Conservation (phyloP, 345 rosid species). For the Schrenkiella parvula region DNA sequence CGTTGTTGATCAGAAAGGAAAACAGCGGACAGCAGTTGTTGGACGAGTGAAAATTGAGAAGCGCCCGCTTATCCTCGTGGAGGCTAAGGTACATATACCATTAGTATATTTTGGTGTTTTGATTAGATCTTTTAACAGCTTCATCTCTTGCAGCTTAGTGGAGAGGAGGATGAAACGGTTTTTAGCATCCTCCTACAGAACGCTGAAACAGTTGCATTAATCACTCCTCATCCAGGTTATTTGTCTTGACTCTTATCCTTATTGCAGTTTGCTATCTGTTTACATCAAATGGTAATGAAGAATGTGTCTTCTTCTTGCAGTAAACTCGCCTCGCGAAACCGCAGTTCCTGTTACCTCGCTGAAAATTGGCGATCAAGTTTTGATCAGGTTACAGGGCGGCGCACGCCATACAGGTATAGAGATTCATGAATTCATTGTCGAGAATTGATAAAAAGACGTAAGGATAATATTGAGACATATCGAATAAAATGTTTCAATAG, state of each 20-base stretch:
- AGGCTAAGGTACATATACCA: conserved; percentile 58
- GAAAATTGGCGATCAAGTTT: conserved; percentile 58
- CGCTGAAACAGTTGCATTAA: conserved; percentile 77
- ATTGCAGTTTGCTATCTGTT: not conserved
- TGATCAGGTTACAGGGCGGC: conserved; percentile 64
- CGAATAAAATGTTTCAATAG: not conserved
- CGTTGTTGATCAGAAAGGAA: conserved; percentile 61
- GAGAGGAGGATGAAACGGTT: conserved; percentile 34
- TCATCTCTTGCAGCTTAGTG: conserved; percentile 39
- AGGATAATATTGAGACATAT: not conserved
- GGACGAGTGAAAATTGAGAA: conserved; percentile 90
- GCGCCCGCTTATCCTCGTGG: conserved; percentile 64
- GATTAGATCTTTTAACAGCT: not conserved
- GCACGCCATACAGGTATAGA: conserved; percentile 90
- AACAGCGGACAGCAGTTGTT: conserved; percentile 56
- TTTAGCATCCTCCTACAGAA: conserved; percentile 72
- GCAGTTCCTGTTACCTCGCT: conserved; percentile 67
- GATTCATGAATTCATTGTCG: conserved; percentile 77
- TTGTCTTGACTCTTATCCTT: not conserved
- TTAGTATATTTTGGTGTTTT: not conserved
- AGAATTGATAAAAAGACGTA: conserved; percentile 41
- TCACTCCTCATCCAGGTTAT: conserved; percentile 48
- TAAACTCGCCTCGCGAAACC: conserved; percentile 30
- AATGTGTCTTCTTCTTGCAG: conserved; percentile 34
- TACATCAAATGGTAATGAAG: not conserved